Evolutionary conservation across 176 grass and related monocot genomes (phyloP).

Genomic region (Ensete ventricosum): DNA sequence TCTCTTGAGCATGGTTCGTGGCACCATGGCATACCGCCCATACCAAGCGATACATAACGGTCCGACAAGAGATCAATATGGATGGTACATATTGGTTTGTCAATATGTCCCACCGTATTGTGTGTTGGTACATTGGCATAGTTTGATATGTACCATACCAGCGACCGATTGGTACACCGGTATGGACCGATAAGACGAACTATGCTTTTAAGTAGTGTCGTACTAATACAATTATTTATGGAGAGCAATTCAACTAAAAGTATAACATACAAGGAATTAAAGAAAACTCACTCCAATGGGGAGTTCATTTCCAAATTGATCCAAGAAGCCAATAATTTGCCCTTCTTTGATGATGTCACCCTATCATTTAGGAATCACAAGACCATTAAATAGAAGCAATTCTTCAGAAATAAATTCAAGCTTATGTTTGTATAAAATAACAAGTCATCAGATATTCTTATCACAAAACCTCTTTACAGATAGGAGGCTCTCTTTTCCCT

Average conservation of each 20-base stretch:
- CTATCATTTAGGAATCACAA: constrained; percentile 2
- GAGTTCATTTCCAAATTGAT: constrained; percentile 16
- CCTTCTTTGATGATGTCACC: constrained; percentile 14
- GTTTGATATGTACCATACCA: no score
- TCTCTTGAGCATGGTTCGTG: no score
- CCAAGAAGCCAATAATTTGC: constrained; percentile 18
- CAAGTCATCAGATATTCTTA: neutral
- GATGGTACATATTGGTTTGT: no score
- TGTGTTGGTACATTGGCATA: no score
- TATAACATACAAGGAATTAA: neutral
- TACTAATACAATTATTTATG: neutral
- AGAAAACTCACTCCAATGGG: constrained; percentile 6
- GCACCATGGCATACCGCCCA: no score
- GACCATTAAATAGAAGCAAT: neutral
- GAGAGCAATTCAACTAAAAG: neutral
- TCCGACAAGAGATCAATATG: no score
- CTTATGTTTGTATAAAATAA: neutral
- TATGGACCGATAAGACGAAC: no score
- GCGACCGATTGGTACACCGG: no score
- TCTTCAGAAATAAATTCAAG: neutral
- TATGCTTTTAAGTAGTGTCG: no score
- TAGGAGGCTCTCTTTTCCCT: constrained; percentile 16
- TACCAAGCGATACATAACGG: no score
- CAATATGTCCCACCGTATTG: no score
- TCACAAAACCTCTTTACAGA: constrained; percentile 9